phyloP scores from a whole-genome alignment of 345 rosid genomes.

The Raphanus raphanistrum region DNA sequence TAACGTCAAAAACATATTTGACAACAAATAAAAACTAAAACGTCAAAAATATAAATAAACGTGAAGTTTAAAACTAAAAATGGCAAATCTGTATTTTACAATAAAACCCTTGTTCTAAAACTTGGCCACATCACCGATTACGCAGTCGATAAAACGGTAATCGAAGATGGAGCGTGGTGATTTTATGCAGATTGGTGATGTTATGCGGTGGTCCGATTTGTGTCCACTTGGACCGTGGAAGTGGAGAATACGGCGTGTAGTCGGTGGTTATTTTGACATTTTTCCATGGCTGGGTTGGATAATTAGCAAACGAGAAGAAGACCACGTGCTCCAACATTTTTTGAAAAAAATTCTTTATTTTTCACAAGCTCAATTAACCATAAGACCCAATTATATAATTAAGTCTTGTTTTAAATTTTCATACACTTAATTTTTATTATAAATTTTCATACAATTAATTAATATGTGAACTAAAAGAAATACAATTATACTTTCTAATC shows the following conservation, averaged over 20 bases:
- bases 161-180: not conserved
- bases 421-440: not conserved
- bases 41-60: too few species aligned
- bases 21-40: too few species aligned
- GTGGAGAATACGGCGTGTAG: not conserved
- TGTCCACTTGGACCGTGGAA: not conserved
- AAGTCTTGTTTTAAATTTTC: too few species aligned
- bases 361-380: not conserved
- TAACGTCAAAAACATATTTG: too few species aligned
- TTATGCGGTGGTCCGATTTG: not conserved
- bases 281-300: not conserved
- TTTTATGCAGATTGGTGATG: not conserved
- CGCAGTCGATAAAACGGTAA: not conserved
- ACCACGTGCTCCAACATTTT: not conserved
- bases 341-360: too few species aligned
- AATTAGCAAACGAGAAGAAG: not conserved
- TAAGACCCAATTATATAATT: not conserved
- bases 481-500: not conserved
- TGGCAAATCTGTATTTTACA: too few species aligned
- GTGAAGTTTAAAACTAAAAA: too few species aligned
- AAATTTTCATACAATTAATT: too few species aligned
- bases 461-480: not conserved
- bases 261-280: not conserved
- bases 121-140: not conserved
- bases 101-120: not conserved